Evolutionary conservation across 2,329 filamentous ascomycete genomes (phyloP).

Genomic region (Didymellaceae sp.): DNA sequence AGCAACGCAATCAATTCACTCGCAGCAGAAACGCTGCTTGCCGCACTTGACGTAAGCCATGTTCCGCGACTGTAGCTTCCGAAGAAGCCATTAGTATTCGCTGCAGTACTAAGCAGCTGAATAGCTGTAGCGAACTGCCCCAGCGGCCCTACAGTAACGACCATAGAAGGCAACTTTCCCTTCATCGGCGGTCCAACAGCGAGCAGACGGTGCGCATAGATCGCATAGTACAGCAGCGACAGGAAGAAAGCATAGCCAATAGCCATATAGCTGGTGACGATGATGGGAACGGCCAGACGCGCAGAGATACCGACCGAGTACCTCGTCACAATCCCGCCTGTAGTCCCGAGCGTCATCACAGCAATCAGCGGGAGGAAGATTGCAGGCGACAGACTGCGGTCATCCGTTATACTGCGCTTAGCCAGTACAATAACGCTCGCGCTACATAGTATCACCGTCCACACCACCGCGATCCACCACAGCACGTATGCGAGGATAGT

Average conservation of each 20-base stretch:
- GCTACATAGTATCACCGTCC: constrained; percentile 25
- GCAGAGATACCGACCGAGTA: constrained; percentile 21
- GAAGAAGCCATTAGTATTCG: constrained; percentile 18
- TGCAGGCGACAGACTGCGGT: constrained; percentile 18
- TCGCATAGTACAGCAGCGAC: constrained; percentile 23
- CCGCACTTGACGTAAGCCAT: constrained; percentile 20
- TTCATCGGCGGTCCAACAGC: constrained; percentile 22
- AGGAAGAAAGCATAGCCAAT: constrained; percentile 28
- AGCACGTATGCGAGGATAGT: constrained; percentile 57
- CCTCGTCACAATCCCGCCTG: constrained; percentile 21
- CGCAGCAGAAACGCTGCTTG: constrained; percentile 18
- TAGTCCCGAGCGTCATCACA: constrained; percentile 26
- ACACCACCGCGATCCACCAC: constrained; percentile 32
- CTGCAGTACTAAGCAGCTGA: constrained; percentile 23
- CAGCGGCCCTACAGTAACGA: constrained; percentile 22
- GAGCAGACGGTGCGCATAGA: constrained; percentile 22
- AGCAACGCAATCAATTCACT: constrained; percentile 19
- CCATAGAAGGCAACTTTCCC: constrained; percentile 19
- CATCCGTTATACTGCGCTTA: constrained; percentile 17
- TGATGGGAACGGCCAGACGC: constrained; percentile 23
- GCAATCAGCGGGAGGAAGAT: constrained; percentile 26
- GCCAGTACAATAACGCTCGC: constrained; percentile 21
- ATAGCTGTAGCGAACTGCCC: constrained; percentile 29
- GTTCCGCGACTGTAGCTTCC: constrained; percentile 20
- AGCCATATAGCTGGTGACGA: constrained; percentile 25